Evolutionary conservation across 2,329 filamentous ascomycete genomes (phyloP), one percentile per base, ranked within the genome.

Genomic region (Diaporthe capsici): DNA sequence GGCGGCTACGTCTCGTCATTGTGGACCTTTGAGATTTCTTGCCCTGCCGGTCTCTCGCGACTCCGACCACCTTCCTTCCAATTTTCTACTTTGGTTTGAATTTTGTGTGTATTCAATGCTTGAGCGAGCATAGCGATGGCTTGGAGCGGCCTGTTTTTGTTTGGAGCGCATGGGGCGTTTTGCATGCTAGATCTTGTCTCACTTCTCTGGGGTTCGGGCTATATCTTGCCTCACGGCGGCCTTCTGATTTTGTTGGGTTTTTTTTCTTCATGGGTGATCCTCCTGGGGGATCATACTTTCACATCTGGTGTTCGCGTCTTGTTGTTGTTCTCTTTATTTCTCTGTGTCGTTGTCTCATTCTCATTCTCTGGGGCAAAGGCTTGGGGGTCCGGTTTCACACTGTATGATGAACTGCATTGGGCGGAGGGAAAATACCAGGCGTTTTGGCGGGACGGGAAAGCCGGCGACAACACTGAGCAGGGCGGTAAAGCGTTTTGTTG

Each of bases 341-440:
- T n/a, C 37, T 47, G 34, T 49, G 53, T 47, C 2, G 28, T 58
- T 34, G 8, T 63, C 15, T 28, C 6, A 20, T 31, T 71, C 22
- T 63, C 8, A 47, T 57, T 44, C 31, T 63, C 9, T 34, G 44
- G 44, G 34, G 15, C 22, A 58, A 37, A 12, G 61, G 34, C 37
- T 63, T 25, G 31, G 44, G 61, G 28, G 15, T 60, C 51, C 7
- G 44, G 28, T 6, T 25, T 44, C 44, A 57, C 25, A 51, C 10
- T 74, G 57, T 67, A 63, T 13, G 51, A 44, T 71, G 49, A 44
- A 71, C 55, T 71, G 75, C 75, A 75, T 77, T 53, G 73, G 76
- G 42, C 53, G 60, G 76, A 79, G 78, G 79, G 80, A 78, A 78
- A 79, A 83, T 81, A 83, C 79, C 80, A 82, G 81, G 82, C 78